Conservation (phyloP, 345 rosid species). For the Pistacia vera region DNA sequence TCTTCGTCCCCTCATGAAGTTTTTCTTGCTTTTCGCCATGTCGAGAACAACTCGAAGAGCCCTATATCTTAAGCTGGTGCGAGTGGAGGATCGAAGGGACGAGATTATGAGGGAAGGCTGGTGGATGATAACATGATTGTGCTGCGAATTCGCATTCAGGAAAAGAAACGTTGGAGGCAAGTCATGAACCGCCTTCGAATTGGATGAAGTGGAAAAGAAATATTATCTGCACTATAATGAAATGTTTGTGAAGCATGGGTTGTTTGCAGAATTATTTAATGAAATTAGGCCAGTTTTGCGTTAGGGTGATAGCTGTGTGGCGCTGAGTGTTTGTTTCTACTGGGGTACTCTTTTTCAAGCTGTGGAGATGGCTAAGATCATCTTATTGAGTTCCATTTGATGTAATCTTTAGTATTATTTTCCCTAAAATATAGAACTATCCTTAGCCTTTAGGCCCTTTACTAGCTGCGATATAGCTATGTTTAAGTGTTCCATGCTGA, state of each 20-base stretch:
- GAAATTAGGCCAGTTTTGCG: conserved; percentile 32
- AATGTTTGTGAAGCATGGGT: conserved; percentile 31
- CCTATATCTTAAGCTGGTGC: background rate
- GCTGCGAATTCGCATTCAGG: conserved; percentile 29
- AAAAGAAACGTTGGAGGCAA: conserved; percentile 22
- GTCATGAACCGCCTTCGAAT: conserved; percentile 6
- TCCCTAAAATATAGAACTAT: too few species aligned
- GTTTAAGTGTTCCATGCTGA: too few species aligned
- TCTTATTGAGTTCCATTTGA: conserved; percentile 3
- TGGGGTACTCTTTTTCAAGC: conserved; percentile 21
- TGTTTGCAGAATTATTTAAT: conserved; percentile 31
- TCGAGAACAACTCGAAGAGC: background rate
- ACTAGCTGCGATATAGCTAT: too few species aligned
- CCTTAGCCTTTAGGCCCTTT: too few species aligned
- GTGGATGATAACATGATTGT: conserved; percentile 39
- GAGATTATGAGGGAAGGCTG: conserved; percentile 11
- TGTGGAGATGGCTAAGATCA: conserved; percentile 9
- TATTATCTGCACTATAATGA: conserved; percentile 19
- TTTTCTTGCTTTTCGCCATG: conserved; percentile 8
- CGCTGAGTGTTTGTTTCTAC: conserved; percentile 9
- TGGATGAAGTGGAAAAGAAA: conserved; percentile 44
- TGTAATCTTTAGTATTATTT: background rate
- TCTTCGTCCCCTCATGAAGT: too few species aligned
- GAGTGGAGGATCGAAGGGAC: background rate
- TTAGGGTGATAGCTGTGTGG: conserved; percentile 22